A percentile compares a stretch with the other conserved stretches of the same genome.
These are phyloP conservation scores for Amniculicola lignicola DNA, from an alignment of 495 filamentous ascomycete genomes.

Conservation along the genomic window DNA sequence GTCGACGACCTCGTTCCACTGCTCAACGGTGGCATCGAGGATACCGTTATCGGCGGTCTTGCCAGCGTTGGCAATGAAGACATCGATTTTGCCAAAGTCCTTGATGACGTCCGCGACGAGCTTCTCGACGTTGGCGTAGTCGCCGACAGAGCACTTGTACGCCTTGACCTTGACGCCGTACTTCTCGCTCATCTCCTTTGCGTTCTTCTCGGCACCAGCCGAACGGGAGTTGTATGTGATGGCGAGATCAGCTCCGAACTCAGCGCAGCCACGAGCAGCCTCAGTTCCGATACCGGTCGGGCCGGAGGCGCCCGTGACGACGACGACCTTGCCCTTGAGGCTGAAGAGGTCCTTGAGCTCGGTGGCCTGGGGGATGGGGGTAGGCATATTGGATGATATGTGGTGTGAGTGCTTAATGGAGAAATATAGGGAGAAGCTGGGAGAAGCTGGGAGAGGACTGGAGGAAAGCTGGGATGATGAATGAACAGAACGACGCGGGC, in stretches of 20 bases:
- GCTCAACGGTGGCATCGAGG: constrained; percentile 60
- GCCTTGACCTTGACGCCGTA: constrained; percentile 67
- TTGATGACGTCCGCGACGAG: constrained; percentile 54
- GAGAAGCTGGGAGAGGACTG: not conserved
- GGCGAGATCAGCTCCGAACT: constrained; percentile 68
- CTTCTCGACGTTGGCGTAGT: constrained; percentile 51
- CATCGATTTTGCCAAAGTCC: constrained; percentile 64
- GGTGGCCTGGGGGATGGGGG: constrained; percentile 56
- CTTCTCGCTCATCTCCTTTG: constrained; percentile 53
- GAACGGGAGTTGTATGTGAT: constrained; percentile 64
- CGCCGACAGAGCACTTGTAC: constrained; percentile 58
- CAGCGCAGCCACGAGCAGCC: constrained; percentile 67
- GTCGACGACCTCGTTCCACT: constrained; percentile 67
- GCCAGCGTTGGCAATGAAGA: constrained; percentile 68
- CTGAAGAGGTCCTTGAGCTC: constrained; percentile 62
- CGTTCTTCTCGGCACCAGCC: constrained; percentile 62
- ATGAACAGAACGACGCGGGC: not conserved
- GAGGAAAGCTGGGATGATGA: not conserved
- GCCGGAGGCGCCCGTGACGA: constrained; percentile 69
- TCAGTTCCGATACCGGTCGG: constrained; percentile 69
- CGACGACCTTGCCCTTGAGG: constrained; percentile 71
- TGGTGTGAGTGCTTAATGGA: not conserved
- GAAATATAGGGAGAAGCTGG: not conserved
- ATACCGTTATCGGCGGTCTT: constrained; percentile 61
- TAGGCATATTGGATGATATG: constrained; percentile 49